A percentile compares a stretch with the other conserved stretches of the same genome.
Evolutionary conservation across 805 yeast species (phyloP).

Genomic region (Metschnikowia matae): DNA sequence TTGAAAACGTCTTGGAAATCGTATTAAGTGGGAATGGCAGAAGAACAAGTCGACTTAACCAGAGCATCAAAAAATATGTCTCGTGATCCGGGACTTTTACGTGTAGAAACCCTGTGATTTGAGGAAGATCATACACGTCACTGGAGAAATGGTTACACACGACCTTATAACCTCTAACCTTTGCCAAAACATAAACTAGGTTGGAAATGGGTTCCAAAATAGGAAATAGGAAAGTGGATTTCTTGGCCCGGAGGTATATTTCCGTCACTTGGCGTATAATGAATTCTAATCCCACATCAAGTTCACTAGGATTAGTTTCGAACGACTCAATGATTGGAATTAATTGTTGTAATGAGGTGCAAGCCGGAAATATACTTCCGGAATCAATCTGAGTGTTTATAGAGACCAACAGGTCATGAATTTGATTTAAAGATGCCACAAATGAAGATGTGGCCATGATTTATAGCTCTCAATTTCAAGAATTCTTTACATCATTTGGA

Average conservation of each 20-base stretch:
- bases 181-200: conserved; percentile 56
- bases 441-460: neutral
- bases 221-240: conserved; percentile 1
- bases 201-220: conserved; percentile 18
- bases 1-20: conserved; percentile 19
- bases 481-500: too few relatives aligned
- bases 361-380: neutral
- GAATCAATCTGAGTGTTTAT: neutral
- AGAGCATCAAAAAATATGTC: conserved; percentile 47
- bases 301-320: conserved; percentile 50
- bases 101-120: conserved; percentile 20
- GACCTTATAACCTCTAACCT: conserved; percentile 62
- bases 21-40: conserved; percentile 64
- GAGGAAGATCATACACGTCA: conserved; percentile 48
- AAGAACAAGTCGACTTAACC: conserved; percentile 69
- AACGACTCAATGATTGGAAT: conserved; percentile 38
- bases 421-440: neutral
- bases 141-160: conserved; percentile 57
- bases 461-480: too few relatives aligned
- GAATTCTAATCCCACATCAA: conserved; percentile 38
- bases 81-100: conserved; percentile 20
- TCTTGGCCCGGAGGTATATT: conserved; percentile 19
- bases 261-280: conserved; percentile 29
- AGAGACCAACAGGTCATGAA: neutral
- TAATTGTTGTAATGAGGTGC: neutral